Evolutionary conservation across 208 protist species (phyloP), one percentile per base, ranked within the genome.

Genomic region (Trypanosoma theileri): DNA sequence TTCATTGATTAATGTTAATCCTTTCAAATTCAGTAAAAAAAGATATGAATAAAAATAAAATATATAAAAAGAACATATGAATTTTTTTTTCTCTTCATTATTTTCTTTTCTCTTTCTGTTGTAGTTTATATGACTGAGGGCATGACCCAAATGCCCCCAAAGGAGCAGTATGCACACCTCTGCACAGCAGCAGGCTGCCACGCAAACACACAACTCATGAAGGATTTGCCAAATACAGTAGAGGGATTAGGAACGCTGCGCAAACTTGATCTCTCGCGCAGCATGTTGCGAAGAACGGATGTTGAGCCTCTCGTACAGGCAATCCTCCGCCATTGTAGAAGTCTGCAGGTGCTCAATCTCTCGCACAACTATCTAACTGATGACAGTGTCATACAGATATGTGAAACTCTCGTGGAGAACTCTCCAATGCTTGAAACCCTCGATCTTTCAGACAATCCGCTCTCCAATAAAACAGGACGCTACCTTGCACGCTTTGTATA

Each of bases 341-440:
- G 42, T 44, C 41, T 75, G 21, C 48, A 46, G 35, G 57, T 66
- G 22, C 54, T 75, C 10, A 75, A 75, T 50, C 51, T 75, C 12
- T 68, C 70, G 1, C 62, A 75, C n/a, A 75, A 75, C 35, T 75
- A 75, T 28, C 52, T 75, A 0, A 70, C 70, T 7, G 64, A 75
- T 60, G 55, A 64, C 40, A 66, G 58, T 50, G 56, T 64, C 21
- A 50, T 73, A 19, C 16, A 22, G 31, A 60, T 73, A 52, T 73
- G 68, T 54, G 68, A 73, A 40, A 61, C 68, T 17, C 59, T 73
- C 16, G 42, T 59, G 19, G 68, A 48, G 35, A 14, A 66, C 22
- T 69, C 60, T 19, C 61, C 24, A 21, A 26, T 19, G 41, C 62
- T 75, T 26, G 56, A 60, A 3, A 64, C 54, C 3, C 56, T 75